Conservation (phyloP, 1,284 basidiomycete species). For the Anthracocystis setariae region DNA sequence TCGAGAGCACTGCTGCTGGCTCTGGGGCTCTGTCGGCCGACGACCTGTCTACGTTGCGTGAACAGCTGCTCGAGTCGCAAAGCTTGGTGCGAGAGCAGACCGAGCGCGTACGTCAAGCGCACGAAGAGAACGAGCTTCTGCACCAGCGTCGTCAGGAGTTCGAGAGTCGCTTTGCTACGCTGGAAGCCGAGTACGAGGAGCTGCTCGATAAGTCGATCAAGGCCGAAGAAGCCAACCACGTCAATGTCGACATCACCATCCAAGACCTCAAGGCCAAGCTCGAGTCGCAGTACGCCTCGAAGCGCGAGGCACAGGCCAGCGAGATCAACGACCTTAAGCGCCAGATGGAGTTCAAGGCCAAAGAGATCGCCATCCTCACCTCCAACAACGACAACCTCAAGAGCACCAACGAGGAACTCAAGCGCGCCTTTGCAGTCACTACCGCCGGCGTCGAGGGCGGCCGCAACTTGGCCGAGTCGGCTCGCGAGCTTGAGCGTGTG, state of each 20-base stretch:
- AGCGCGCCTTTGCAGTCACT: slow-evolving; percentile 85
- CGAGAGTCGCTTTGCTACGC: slow-evolving; percentile 80
- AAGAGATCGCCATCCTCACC: slow-evolving; percentile 85
- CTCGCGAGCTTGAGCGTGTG: slow-evolving; percentile 94
- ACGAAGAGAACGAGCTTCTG: slow-evolving; percentile 91
- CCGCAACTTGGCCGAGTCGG: slow-evolving; percentile 84
- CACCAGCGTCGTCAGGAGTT: slow-evolving; percentile 85
- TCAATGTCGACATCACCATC: slow-evolving; percentile 76
- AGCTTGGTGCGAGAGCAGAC: slow-evolving; percentile 85
- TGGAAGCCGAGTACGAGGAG: slow-evolving; percentile 96
- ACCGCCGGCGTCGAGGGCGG: slow-evolving; percentile 96
- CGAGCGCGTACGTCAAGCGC: slow-evolving; percentile 85
- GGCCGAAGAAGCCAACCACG: slow-evolving; percentile 63
- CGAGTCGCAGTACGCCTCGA: slow-evolving; percentile 90
- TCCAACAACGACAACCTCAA: slow-evolving; percentile 91
- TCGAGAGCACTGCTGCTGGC: slow-evolving; percentile 72
- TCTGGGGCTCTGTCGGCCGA: slow-evolving; percentile 72
- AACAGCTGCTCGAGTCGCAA: slow-evolving; percentile 90
- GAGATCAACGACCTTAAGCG: slow-evolving; percentile 91
- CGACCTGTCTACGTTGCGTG: slow-evolving; percentile 81
- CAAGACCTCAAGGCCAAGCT: slow-evolving; percentile 92
- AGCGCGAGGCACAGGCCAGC: slow-evolving; percentile 85
- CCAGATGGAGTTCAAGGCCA: slow-evolving; percentile 85
- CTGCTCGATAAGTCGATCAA: slow-evolving; percentile 74
- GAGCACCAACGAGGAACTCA: slow-evolving; percentile 96